Evolutionary conservation across 2,329 filamentous ascomycete species (phyloP).

Genomic region (Alternaria consortialis): DNA sequence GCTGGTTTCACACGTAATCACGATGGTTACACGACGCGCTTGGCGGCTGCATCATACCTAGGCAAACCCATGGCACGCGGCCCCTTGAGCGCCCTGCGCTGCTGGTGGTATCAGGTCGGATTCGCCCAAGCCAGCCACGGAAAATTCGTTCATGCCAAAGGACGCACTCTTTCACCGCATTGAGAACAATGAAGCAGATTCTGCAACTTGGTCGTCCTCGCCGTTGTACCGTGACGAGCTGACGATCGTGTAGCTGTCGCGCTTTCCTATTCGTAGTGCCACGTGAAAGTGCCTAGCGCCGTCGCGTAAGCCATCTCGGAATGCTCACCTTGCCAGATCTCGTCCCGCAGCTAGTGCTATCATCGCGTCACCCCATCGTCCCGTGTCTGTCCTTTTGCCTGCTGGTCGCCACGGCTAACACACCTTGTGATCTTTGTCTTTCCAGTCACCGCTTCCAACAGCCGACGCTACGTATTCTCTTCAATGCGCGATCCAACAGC

Average conservation of each 20-base stretch:
- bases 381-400: neutral
- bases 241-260: neutral
- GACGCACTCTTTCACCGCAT: conserved; percentile 9
- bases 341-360: conserved; percentile 10
- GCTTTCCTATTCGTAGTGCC: conserved; percentile 4
- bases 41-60: conserved; percentile 11
- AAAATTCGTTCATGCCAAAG: conserved; percentile 35
- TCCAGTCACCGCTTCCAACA: conserved; percentile 8
- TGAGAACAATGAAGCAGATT: conserved; percentile 4
- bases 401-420: conserved; percentile 9
- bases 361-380: conserved; percentile 19
- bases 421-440: conserved; percentile 5
- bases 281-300: conserved; percentile 5
- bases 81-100: conserved; percentile 3
- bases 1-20: conserved; percentile 6
- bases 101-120: conserved; percentile 4
- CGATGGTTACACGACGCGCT: conserved; percentile 21
- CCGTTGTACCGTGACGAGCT: neutral
- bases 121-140: conserved; percentile 7
- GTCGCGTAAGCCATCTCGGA: conserved; percentile 10
- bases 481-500: conserved; percentile 3
- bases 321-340: conserved; percentile 9
- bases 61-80: conserved; percentile 4
- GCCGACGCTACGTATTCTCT: conserved; percentile 5
- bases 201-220: conserved; percentile 5